These are phyloP conservation scores for Metroxylon sagu DNA, from an alignment of 176 grass and related monocot genomes.

Conservation along the genomic window DNA sequence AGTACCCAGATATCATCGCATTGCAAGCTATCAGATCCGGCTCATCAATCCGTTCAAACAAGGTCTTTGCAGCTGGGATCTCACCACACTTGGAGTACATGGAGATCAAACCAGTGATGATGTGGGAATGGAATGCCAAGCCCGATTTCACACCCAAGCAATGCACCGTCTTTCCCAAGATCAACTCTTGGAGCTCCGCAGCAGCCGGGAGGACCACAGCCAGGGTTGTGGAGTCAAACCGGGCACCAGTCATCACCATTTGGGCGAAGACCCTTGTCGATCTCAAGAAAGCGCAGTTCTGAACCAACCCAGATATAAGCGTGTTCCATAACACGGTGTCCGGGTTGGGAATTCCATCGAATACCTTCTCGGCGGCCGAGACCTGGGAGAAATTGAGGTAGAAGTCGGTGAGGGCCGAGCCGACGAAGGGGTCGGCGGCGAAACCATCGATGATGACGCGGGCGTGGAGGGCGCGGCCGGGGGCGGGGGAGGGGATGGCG, in stretches of 20 bases:
- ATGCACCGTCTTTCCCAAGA: constrained; percentile 11
- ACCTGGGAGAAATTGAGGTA: constrained; percentile 17
- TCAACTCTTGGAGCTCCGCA: constrained; percentile 19
- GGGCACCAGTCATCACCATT: not conserved
- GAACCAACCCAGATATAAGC: constrained; percentile 16
- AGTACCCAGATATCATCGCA: constrained; percentile 25
- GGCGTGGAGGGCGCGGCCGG: constrained; percentile 1
- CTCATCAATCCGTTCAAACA: constrained; percentile 2
- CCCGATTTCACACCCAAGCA: constrained; percentile 19
- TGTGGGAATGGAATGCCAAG: constrained; percentile 3
- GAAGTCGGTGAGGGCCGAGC: constrained; percentile 5
- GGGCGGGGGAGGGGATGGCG: not conserved
- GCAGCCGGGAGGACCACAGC: constrained; percentile 17
- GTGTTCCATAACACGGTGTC: constrained; percentile 29
- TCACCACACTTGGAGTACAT: constrained; percentile 27
- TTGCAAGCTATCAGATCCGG: constrained; percentile 16
- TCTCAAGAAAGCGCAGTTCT: constrained; percentile 4
- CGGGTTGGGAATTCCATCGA: constrained; percentile 13
- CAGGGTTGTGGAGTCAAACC: constrained; percentile 17
- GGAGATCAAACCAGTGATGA: constrained; percentile 20
- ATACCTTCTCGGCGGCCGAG: constrained; percentile 16
- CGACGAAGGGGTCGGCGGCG: constrained; percentile 14
- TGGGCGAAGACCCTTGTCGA: not conserved
- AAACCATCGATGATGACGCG: constrained; percentile 15
- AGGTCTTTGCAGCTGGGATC: constrained; percentile 8